A percentile compares a stretch with the other conserved stretches of the same genome.
phyloP scores from a whole-genome alignment of 768 basidiomycete genomes.

The Suillus alpinus region DNA sequence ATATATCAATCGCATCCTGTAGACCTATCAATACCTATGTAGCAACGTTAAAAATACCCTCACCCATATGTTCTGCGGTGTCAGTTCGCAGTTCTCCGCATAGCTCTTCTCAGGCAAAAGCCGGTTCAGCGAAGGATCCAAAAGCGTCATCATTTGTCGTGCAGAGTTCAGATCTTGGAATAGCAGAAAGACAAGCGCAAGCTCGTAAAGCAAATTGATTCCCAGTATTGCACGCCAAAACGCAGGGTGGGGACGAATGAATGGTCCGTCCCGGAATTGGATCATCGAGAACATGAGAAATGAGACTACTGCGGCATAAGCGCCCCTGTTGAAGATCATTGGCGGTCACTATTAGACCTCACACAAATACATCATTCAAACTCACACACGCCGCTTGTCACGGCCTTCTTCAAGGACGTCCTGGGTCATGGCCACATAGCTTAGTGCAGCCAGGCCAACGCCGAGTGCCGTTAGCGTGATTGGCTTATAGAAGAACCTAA shows the following conservation, averaged over 20 bases:
- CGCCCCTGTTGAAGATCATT: slow-evolving; percentile 48
- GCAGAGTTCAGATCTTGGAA: slow-evolving; percentile 84
- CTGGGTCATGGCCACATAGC: slow-evolving; percentile 80
- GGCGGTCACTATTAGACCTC: background rate
- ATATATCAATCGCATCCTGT: slow-evolving; percentile 80
- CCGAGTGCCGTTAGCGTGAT: slow-evolving; percentile 75
- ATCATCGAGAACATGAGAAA: slow-evolving; percentile 84
- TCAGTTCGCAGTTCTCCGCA: slow-evolving; percentile 75
- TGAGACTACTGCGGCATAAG: slow-evolving; percentile 69
- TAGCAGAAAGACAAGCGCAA: slow-evolving; percentile 78
- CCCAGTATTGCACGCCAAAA: slow-evolving; percentile 83
- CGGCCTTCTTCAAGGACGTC: slow-evolving; percentile 82
- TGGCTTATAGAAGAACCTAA: slow-evolving; percentile 87
- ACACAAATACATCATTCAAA: slow-evolving; percentile 6
- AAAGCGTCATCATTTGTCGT: slow-evolving; percentile 70
- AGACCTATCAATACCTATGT: background rate
- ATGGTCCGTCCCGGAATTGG: slow-evolving; percentile 88
- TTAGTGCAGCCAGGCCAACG: slow-evolving; percentile 61
- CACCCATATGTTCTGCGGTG: slow-evolving; percentile 65
- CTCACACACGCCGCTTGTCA: slow-evolving; percentile 80
- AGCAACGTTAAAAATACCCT: slow-evolving; percentile 15
- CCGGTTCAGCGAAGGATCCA: slow-evolving; percentile 70
- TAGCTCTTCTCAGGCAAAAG: slow-evolving; percentile 84
- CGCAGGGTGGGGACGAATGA: slow-evolving; percentile 83
- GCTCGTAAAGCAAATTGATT: slow-evolving; percentile 79